A percentile compares a stretch with the other conserved stretches of the same genome.
Evolutionary conservation across 352 stramenopile species (phyloP).

Genomic region (Phytophthora citricola): DNA sequence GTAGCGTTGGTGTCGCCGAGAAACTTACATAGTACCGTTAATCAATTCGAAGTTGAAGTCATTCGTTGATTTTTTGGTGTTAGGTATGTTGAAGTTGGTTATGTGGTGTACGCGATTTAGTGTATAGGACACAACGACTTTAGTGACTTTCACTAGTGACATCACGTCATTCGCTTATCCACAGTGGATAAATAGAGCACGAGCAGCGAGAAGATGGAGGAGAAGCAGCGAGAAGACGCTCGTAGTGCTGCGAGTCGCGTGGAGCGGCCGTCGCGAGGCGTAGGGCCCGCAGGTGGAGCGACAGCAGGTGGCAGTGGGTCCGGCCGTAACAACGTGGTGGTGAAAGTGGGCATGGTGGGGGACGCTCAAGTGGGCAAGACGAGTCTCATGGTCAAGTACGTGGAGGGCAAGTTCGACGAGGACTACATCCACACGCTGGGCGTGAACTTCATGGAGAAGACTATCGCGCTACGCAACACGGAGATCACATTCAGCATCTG

Average conservation of each 20-base stretch:
- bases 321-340: constrained; percentile 88
- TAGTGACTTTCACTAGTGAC: background rate
- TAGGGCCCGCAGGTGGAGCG: constrained; percentile 30
- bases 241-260: constrained; percentile 16
- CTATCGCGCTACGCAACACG: constrained; percentile 93
- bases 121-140: background rate
- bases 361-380: constrained; percentile 96
- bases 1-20: no score
- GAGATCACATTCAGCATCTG: constrained; percentile 97
- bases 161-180: constrained; percentile 2
- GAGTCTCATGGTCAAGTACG: constrained; percentile 97
- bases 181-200: background rate
- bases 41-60: background rate
- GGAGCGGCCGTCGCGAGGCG: constrained; percentile 39
- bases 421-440: constrained; percentile 97
- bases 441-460: constrained; percentile 98
- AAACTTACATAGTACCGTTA: background rate
- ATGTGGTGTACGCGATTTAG: background rate
- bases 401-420: constrained; percentile 96
- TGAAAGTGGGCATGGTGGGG: constrained; percentile 95
- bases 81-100: background rate
- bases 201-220: constrained; percentile 36
- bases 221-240: constrained; percentile 36
- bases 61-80: no score
- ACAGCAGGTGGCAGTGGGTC: constrained; percentile 37